These are phyloP conservation scores for Plasmodium relictum DNA, from an alignment of 169 alveolate genomes.

Conservation along the genomic window DNA sequence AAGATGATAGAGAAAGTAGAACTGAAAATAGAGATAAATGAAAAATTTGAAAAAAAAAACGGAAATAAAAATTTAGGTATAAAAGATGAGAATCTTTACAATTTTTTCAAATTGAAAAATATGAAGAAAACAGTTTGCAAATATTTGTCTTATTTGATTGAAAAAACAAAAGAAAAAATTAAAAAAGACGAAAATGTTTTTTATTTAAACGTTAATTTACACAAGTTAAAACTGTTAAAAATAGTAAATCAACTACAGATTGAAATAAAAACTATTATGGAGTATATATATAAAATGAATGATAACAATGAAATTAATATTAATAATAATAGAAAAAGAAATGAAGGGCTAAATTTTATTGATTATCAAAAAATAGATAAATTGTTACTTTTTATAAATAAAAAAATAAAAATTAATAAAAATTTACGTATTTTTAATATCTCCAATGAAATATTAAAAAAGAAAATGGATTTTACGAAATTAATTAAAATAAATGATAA, in stretches of 20 bases:
- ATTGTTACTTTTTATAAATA: slow-evolving; percentile 8
- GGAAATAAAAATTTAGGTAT: neutral
- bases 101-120: slow-evolving; percentile 40
- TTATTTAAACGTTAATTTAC: slow-evolving; percentile 34
- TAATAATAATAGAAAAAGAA: too few relatives aligned
- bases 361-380: neutral
- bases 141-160: slow-evolving; percentile 11
- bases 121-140: slow-evolving; percentile 30
- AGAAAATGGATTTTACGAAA: neutral
- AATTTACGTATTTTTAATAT: slow-evolving; percentile 48
- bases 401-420: slow-evolving; percentile 27
- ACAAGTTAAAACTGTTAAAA: neutral
- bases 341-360: neutral
- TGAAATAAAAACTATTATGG: slow-evolving; percentile 2
- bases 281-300: too few relatives aligned
- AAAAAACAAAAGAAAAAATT: slow-evolving; percentile 20
- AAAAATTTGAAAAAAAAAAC: neutral
- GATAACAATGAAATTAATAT: too few relatives aligned
- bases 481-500: slow-evolving; percentile 13
- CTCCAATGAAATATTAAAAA: neutral
- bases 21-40: neutral
- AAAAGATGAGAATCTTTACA: neutral
- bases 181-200: neutral
- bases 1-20: too few relatives aligned
- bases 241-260: slow-evolving; percentile 16